Evolutionary conservation across 805 yeast genomes (phyloP), one percentile per base, ranked within the genome.

Genomic region (Cyberlindnera suaveolens): DNA sequence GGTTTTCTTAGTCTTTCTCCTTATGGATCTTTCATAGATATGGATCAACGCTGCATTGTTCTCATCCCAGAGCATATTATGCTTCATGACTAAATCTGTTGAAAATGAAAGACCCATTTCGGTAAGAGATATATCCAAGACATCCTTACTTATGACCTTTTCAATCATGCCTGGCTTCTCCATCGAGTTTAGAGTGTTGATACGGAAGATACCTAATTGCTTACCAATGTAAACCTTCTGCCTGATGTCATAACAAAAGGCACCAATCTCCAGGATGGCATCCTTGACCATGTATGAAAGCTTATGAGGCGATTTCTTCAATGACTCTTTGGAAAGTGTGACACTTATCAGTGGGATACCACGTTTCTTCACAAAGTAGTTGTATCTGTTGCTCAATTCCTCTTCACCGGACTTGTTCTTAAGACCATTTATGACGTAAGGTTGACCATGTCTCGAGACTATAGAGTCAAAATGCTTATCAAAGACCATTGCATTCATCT

Each of bases 131-230:
- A 60, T 42, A 17, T 64, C 67, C 31, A 93, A 56, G 2, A 87
- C 85, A 42, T 80, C 82, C 50, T 74, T 74, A 29, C 90, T 82
- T 3, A 91, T 72, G 9, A 89, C 82, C 64, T 85, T 54, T 38
- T 66, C 68, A 6, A 93, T 79, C 47, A 87, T 71, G 52, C 88
- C 88, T 4, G 96, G 86, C 51, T 96, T 74, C 56, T 88, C 96
- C 44, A 91, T 70, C 49, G 96, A 87, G 60, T 86, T 96, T 50
- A 93, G 73, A 50, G 97, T 86, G 62, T 93, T 90, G 13, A 90
- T 80, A 48, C 98, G 68, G 57, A 93, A 84, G 5, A 89, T 83
- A 31, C 99, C 99, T 38, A 85, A 78, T 61, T 93, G 99, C 57
- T 88, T 83, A 6, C 85, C 80, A 14, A 82, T 71, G 40, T 75